A percentile compares a stretch with the other conserved stretches of the same genome.
phyloP scores from a whole-genome alignment of 345 rosid genomes.

The Eucalyptus coolabah region DNA sequence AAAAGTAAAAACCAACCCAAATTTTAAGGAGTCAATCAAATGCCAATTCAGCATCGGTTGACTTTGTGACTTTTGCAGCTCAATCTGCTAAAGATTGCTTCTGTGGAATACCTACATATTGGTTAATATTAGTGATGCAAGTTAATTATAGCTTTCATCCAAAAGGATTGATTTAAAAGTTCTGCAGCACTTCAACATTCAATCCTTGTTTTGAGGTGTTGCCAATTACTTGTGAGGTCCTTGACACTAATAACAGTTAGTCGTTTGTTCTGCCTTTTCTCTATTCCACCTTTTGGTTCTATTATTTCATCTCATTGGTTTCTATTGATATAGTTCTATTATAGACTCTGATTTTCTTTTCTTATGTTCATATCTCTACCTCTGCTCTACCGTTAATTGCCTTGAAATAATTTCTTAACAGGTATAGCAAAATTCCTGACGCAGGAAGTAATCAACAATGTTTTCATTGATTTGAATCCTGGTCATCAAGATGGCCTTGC shows the following conservation, averaged over 20 bases:
- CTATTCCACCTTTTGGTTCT: background rate
- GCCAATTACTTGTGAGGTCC: background rate
- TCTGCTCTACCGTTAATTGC: background rate
- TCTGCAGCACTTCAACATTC: background rate
- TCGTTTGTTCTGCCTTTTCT: background rate
- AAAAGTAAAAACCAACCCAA: background rate
- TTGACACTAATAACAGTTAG: background rate
- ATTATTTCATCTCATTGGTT: background rate
- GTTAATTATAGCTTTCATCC: background rate
- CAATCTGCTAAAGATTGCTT: background rate
- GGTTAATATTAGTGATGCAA: background rate
- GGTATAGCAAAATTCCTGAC: slow-evolving; percentile 66
- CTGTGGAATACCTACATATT: background rate
- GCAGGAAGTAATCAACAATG: slow-evolving; percentile 42
- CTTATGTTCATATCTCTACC: background rate
- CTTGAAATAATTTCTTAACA: slow-evolving; percentile 2
- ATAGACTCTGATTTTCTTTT: background rate
- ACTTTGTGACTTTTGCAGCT: background rate
- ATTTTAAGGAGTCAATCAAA: background rate
- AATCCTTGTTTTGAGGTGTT: background rate
- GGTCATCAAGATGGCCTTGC: slow-evolving; percentile 7
- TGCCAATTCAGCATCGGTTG: background rate
- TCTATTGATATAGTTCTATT: background rate
- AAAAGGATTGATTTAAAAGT: background rate
- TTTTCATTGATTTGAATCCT: slow-evolving; percentile 39